phyloP scores from a whole-genome alignment of 2,329 filamentous ascomycete genomes.

The Epichloe sibirici region DNA sequence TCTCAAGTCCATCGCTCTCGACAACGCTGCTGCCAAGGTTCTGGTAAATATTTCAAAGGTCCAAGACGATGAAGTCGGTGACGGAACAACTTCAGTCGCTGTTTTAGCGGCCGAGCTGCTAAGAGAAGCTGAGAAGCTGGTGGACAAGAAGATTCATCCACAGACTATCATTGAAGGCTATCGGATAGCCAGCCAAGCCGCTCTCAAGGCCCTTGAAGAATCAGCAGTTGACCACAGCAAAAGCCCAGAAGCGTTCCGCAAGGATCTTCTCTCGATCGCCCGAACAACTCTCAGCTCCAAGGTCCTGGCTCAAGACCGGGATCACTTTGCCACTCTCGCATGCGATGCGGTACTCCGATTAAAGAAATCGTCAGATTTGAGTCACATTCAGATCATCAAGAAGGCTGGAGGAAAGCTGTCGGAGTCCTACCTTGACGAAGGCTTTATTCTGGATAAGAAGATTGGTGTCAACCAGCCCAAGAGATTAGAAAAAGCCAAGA shows the following conservation, averaged over 20 bases:
- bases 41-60: conserved; percentile 99
- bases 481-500: conserved; percentile 94
- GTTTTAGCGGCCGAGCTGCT: conserved; percentile 91
- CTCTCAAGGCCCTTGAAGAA: conserved; percentile 71
- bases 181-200: conserved; percentile 87
- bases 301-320: conserved; percentile 84
- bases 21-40: conserved; percentile 96
- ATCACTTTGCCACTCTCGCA: conserved; percentile 82
- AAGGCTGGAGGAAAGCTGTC: conserved; percentile 95
- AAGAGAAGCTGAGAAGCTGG: conserved; percentile 90
- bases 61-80: conserved; percentile 95
- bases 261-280: conserved; percentile 82
- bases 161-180: conserved; percentile 99
- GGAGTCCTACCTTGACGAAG: conserved; percentile 95
- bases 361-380: conserved; percentile 83
- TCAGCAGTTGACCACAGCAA: conserved; percentile 83
- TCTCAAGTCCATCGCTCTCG: conserved; percentile 93
- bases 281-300: conserved; percentile 95
- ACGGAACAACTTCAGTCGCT: conserved; percentile 95
- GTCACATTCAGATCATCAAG: conserved; percentile 98
- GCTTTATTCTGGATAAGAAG: conserved; percentile 98
- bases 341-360: conserved; percentile 85
- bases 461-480: conserved; percentile 98
- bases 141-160: conserved; percentile 96
- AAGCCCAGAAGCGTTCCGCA: conserved; percentile 70